Percentiles rank a stretch among this genome's conserved stretches.
Evolutionary conservation across 2,329 filamentous ascomycete genomes (phyloP).

Genomic region (Xylaria sp.): DNA sequence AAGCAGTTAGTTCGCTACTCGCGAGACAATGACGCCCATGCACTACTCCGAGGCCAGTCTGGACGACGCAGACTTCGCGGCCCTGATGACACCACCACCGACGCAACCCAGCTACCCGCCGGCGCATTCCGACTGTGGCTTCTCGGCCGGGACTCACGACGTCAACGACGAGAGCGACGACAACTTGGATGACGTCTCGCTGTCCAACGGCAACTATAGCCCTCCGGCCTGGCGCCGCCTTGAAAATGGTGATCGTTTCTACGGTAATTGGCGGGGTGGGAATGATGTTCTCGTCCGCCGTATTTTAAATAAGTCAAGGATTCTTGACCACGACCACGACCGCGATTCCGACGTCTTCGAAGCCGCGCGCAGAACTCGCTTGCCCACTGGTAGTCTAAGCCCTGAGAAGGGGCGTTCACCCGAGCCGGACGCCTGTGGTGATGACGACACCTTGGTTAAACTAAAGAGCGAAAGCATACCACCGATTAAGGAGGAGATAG

Average conservation of each 20-base stretch:
- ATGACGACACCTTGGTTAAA: slow-evolving; percentile 55
- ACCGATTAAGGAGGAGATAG: slow-evolving; percentile 39
- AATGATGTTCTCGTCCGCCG: slow-evolving; percentile 65
- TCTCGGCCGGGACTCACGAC: slow-evolving; percentile 53
- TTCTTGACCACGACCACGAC: slow-evolving; percentile 44
- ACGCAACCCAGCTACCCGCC: slow-evolving; percentile 55
- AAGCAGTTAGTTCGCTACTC: slow-evolving; percentile 34
- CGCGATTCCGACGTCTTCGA: slow-evolving; percentile 56
- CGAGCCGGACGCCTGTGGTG: slow-evolving; percentile 52
- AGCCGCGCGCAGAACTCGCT: slow-evolving; percentile 64
- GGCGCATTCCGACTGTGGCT: slow-evolving; percentile 57
- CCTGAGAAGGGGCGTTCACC: slow-evolving; percentile 66
- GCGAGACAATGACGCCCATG: slow-evolving; percentile 43
- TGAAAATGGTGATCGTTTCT: slow-evolving; percentile 68
- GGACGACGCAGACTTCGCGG: slow-evolving; percentile 62
- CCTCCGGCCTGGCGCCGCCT: slow-evolving; percentile 71
- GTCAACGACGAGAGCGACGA: slow-evolving; percentile 55
- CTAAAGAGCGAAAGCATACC: slow-evolving; percentile 50
- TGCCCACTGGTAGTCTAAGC: slow-evolving; percentile 67
- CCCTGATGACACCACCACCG: slow-evolving; percentile 56
- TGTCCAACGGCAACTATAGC: slow-evolving; percentile 67
- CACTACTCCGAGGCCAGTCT: slow-evolving; percentile 62
- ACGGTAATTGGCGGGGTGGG: slow-evolving; percentile 69
- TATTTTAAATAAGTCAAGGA: slow-evolving; percentile 50
- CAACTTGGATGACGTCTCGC: slow-evolving; percentile 55